phyloP scores from a whole-genome alignment of 306 rosid species.

The Citrullus colocynthis region DNA sequence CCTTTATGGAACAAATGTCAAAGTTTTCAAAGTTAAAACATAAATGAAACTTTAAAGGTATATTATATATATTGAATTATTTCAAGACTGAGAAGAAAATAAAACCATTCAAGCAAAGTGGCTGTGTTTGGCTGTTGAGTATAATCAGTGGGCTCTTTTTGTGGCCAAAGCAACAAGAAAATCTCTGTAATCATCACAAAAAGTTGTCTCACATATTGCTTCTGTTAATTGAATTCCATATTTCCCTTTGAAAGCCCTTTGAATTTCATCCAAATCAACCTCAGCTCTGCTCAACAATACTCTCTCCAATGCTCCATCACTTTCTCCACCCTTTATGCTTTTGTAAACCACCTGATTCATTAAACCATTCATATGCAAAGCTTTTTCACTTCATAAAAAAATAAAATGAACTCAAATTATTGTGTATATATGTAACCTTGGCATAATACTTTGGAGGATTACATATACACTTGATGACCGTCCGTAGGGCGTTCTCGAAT shows the following conservation, averaged over 20 bases:
- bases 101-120: background rate
- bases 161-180: constrained; percentile 45
- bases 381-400: background rate
- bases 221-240: constrained; percentile 37
- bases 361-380: background rate
- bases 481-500: constrained; percentile 33
- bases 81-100: background rate
- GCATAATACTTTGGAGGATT: constrained; percentile 41
- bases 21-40: too few relatives aligned
- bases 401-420: background rate
- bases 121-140: background rate
- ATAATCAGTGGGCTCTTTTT: constrained; percentile 12
- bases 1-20: too few relatives aligned
- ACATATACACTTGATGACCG: constrained; percentile 38
- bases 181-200: constrained; percentile 33
- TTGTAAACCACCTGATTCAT: constrained; percentile 28
- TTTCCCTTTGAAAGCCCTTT: constrained; percentile 28
- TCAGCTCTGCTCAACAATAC: constrained; percentile 42
- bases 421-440: constrained; percentile 22
- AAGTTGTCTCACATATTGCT: constrained; percentile 27
- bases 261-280: constrained; percentile 48
- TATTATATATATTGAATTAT: too few relatives aligned
- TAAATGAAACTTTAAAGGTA: too few relatives aligned
- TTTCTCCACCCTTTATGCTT: constrained; percentile 28
- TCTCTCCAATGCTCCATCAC: constrained; percentile 25